Base-by-base conservation (phyloP, 2,329 filamentous ascomycete genomes). In the Ophiostoma sp. region DNA sequence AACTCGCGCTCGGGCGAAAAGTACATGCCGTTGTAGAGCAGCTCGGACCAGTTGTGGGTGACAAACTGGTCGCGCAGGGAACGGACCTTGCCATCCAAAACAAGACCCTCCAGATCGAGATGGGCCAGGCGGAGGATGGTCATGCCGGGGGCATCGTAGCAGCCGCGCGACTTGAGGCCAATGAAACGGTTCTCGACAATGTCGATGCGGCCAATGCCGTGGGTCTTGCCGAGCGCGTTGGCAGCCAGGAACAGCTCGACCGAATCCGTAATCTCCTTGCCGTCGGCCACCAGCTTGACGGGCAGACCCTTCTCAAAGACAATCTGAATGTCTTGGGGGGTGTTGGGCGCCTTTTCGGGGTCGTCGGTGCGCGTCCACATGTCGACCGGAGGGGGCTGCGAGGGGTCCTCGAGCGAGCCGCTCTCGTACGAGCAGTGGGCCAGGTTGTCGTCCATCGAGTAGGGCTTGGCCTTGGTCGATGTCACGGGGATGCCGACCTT, bases 141-240 rank as follows among this genome's bases (percentile, higher is more conserved):
- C 75, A 90, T 82, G 73, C 85, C 88, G 1, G 88, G 88, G 12
- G 88, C 87, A 79, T 95, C 93, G 85, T 95, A 95, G 86, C 92
- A 95, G 78, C 93, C 93, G 79, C 93, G 89, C 77, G 88, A 91
- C 86, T 95, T 95, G 78, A 95, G 86, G 76, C 92, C 93, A 79
- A 93, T 82, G 75, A 83, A 84, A 71, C 93, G 88, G 85, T 93
- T 92, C 79, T 94, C 92, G 75, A 95, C 92, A 80, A 95, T 95
- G 82, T 95, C 93, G 77, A 95, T 91, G 79, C 93, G 87, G 78
- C 93, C 93, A 77, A 95, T 88, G 80, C 93, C 93, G 84, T 94
- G 85, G 76, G 85, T 87, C 81, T 89, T 87, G 76, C 89, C 93
- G 76, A 95, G 91, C 74, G 88, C 85, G 84, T 95, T 95, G 78